Percentiles rank a stretch among this genome's conserved stretches.
These are phyloP conservation scores for Aspergillus bertholletiae DNA, from an alignment of 495 filamentous ascomycete genomes.

Conservation along the genomic window DNA sequence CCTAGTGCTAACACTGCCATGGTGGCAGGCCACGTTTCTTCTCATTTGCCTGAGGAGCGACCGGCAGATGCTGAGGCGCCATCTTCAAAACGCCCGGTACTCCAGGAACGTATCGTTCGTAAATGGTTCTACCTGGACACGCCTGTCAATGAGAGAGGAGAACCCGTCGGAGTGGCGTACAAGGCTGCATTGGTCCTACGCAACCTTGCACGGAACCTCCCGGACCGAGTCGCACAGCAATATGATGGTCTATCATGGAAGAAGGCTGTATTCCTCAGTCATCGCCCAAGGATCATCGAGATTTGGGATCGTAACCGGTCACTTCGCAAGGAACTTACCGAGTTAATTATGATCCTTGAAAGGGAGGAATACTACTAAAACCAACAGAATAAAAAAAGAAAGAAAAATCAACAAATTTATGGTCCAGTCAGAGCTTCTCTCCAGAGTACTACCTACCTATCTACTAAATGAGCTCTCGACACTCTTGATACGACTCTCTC, in stretches of 20 bases:
- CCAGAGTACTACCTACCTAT: neutral
- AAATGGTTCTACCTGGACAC: constrained; percentile 59
- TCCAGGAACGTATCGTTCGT: constrained; percentile 42
- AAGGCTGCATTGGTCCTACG: constrained; percentile 81
- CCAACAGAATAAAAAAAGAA: constrained; percentile 1
- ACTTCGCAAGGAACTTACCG: constrained; percentile 41
- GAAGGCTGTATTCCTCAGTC: constrained; percentile 39
- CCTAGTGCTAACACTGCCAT: constrained; percentile 40
- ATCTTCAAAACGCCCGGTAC: constrained; percentile 34
- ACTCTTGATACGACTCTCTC: constrained; percentile 9
- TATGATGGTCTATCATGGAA: constrained; percentile 38
- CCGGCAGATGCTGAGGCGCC: constrained; percentile 42
- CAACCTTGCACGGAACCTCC: constrained; percentile 78
- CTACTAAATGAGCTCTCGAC: too few species aligned
- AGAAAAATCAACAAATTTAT: neutral
- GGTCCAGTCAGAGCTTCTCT: neutral
- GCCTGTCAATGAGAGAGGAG: constrained; percentile 71
- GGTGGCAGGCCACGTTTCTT: constrained; percentile 46
- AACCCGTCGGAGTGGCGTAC: constrained; percentile 80
- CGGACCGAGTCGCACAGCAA: constrained; percentile 33
- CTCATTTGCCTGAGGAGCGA: constrained; percentile 52
- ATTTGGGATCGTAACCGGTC: constrained; percentile 42
- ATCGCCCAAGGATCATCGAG: constrained; percentile 41
- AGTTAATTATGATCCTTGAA: constrained; percentile 44
- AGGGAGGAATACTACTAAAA: constrained; percentile 38